Base-by-base conservation (phyloP, 2,329 filamentous ascomycete species). In the Fusarium newnesense region DNA sequence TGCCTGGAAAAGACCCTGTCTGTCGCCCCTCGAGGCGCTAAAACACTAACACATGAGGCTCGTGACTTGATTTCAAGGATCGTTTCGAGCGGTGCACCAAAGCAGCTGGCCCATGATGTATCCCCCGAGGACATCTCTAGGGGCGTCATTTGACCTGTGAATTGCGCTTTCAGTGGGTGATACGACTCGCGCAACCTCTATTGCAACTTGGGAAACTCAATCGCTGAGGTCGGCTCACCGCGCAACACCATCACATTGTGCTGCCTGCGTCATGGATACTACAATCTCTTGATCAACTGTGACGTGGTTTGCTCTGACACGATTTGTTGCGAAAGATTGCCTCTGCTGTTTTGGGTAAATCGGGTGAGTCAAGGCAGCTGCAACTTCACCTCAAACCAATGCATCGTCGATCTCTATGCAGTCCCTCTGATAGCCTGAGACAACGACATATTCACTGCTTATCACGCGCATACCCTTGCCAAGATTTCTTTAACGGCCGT, bases 131-230 rank as follows among this genome's bases (percentile, higher is more conserved):
- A 32, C 46, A 40, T 74, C 60, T 70, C 46, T 37, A 16, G 30
- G 58, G 47, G 67, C 73, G 75, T 77, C 76, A 77, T 68, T 77
- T 77, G 76, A 77, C 73, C 70, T 30, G 47, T 49, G 60, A 50
- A 65, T 73, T 62, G 64, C 47, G 64, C 58, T 70, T 56, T 68
- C 64, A 76, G 66, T 73, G 71, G 59, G 59, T 39, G 63, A 60
- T 68, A 54, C 49, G 60, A 70, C 67, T 68, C 69, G 69, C 52
- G 47, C 56, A 60, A 49, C 68, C 67, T 39, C 47, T 36, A 28
- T 28, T 64, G 28, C 68, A 68, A 76, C 37, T 67, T 67, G 65
- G 72, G 24, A 66, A 67, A 76, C 43, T 65, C 67, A 69, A 74
- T 76, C 70, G 61, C 76, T 70, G 74, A 64, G 40, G 47, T 49